Conservation (phyloP, 164 flowering plant genomes). For the Tetrastigma voinierianum region DNA sequence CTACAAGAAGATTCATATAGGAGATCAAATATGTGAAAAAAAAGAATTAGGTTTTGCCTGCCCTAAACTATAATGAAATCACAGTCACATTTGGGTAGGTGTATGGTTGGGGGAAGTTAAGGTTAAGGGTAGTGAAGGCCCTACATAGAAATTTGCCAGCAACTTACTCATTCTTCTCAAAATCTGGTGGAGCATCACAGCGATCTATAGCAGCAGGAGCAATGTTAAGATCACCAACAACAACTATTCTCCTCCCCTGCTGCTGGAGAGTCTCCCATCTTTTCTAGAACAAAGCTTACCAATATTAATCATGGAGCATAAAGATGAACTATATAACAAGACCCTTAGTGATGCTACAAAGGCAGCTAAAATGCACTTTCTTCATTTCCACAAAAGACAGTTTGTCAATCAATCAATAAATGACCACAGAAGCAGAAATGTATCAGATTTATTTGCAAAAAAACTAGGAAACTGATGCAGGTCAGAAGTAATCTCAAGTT, state of each 20-base stretch:
- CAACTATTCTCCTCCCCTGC: constrained; percentile 66
- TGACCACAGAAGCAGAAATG: no score
- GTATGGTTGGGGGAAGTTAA: no score
- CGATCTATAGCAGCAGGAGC: constrained; percentile 86
- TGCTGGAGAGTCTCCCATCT: constrained; percentile 82
- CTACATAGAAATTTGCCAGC: neutral
- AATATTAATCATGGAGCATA: constrained; percentile 9
- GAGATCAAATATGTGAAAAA: neutral
- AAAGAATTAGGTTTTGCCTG: neutral
- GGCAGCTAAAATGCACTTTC: no score
- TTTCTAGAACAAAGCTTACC: constrained; percentile 57
- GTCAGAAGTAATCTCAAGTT: no score
- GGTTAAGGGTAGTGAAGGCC: neutral
- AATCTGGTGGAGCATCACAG: constrained; percentile 90
- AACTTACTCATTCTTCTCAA: constrained; percentile 85
- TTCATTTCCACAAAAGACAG: no score
- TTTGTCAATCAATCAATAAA: no score
- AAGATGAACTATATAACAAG: neutral
- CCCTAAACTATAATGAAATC: neutral
- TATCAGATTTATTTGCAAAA: no score
- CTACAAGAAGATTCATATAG: constrained; percentile 37
- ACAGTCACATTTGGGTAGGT: no score
- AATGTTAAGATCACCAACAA: constrained; percentile 97
- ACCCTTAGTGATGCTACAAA: neutral
- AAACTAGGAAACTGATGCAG: no score